A percentile compares a stretch with the other conserved stretches of the same genome.
These are phyloP conservation scores for Albugo laibachii DNA, from an alignment of 352 stramenopile species.

Conservation along the genomic window DNA sequence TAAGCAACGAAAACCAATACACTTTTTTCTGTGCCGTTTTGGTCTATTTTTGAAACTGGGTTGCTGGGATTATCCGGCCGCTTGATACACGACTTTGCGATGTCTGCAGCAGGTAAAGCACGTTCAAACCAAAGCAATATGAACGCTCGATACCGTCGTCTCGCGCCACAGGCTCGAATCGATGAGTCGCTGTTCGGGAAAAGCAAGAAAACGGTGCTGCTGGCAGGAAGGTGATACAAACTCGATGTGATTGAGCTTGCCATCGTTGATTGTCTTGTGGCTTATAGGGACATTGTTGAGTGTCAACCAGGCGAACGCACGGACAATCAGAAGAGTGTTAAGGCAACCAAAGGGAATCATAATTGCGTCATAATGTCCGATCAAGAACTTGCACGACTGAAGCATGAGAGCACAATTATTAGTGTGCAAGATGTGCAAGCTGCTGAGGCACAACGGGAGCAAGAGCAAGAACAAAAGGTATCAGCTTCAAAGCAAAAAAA, in stretches of 20 bases:
- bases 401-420: constrained; percentile 44
- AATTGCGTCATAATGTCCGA: background rate
- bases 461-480: constrained; percentile 11
- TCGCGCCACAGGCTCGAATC: constrained; percentile 33
- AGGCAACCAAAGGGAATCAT: background rate
- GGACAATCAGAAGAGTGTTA: background rate
- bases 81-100: too few relatives aligned
- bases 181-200: constrained; percentile 56
- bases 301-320: constrained; percentile 22
- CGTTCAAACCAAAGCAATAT: background rate
- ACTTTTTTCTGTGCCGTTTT: too few relatives aligned
- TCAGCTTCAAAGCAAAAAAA: constrained; percentile 44
- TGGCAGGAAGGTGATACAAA: constrained; percentile 14
- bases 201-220: constrained; percentile 16
- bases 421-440: constrained; percentile 28
- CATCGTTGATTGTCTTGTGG: background rate
- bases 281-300: background rate
- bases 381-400: constrained; percentile 33
- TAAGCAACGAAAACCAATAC: too few relatives aligned
- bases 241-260: constrained; percentile 6
- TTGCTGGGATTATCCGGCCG: too few relatives aligned
- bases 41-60: too few relatives aligned
- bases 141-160: constrained; percentile 27
- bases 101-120: too few relatives aligned
- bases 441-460: constrained; percentile 30